Conservation (phyloP, 495 filamentous ascomycete genomes). For the Glutinoglossum americanum region DNA sequence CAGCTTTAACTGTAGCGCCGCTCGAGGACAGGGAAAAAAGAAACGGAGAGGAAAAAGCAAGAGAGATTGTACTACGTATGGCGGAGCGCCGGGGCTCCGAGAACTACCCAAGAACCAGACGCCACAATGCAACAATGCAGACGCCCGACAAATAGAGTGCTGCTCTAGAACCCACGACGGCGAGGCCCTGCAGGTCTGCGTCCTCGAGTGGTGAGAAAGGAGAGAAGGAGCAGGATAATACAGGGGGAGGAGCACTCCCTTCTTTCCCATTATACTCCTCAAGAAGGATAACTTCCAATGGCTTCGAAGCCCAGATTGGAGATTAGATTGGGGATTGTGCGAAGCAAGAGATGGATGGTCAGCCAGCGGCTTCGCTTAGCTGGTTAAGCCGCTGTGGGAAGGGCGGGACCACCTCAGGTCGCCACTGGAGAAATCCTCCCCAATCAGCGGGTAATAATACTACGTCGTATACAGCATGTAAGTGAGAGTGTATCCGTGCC, state of each 20-base stretch:
- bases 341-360: neutral
- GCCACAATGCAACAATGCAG: neutral
- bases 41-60: neutral
- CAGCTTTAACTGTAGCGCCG: neutral
- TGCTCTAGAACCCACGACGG: neutral
- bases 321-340: too few relatives aligned
- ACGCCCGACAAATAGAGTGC: neutral
- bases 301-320: too few relatives aligned
- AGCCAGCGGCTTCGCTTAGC: neutral
- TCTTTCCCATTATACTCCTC: too few relatives aligned
- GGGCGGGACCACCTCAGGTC: neutral
- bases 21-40: neutral
- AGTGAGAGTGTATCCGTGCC: neutral
- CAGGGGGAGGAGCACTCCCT: too few relatives aligned
- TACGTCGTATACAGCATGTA: neutral
- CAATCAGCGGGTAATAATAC: neutral
- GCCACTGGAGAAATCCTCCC: neutral
- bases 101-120: neutral
- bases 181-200: neutral
- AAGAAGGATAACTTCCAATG: too few relatives aligned
- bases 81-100: neutral
- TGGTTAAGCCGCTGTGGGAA: neutral
- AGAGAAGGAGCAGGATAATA: neutral
- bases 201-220: neutral
- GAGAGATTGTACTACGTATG: neutral